Base-by-base conservation (phyloP, 73 alveolate genomes). In the Vitrella brassicaformis region DNA sequence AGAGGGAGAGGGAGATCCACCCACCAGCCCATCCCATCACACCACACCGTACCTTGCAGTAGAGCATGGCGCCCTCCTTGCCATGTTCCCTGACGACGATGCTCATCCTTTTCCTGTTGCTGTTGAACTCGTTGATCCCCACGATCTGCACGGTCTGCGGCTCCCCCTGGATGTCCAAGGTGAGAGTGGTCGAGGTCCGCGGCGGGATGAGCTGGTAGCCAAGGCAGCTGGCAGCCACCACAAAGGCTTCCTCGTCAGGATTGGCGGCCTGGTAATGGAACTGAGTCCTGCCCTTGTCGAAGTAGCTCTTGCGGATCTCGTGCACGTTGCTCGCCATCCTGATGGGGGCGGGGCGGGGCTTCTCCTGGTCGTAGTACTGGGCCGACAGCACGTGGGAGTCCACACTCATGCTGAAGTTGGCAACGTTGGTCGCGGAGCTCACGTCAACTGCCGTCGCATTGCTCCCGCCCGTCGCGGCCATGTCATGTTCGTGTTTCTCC, bases 181-280 rank as follows among this genome's bases (percentile, higher is more conserved):
- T 39, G 56, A 39, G 56, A 39, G 56, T 14, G 56, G 22, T 4
- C 56, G 56, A 39, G 22, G 4, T 4, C 22, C 56, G 22, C 14
- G 14, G n/a, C n/a, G n/a, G n/a, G n/a, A n/a, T n/a, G n/a, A n/a
- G 68, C 8, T 45, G 25, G 31, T 64, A 31, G 19, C 83, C 83
- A 0, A 75, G 27, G n/a, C 81, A 67, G n/a, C 67, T 45, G 71
- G 81, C 81, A 19, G 81, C 83, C 7, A 75, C 29, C 30, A 75
- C 83, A 18, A 75, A 26, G 31, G 83, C 83, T 75, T 75, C 83
- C 68, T 75, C 83, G 68, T 75, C 83, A 10, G 83, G 83, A 27
- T 81, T 47, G 22, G 82, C 14, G 25, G 83, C 81, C 32, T 75
- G 83, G 26, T 45, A 73, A 19, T 25, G 22, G 22, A 28, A 25